phyloP scores from a whole-genome alignment of 192 early-diverging fungal genomes.

The Geranomyces variabilis region DNA sequence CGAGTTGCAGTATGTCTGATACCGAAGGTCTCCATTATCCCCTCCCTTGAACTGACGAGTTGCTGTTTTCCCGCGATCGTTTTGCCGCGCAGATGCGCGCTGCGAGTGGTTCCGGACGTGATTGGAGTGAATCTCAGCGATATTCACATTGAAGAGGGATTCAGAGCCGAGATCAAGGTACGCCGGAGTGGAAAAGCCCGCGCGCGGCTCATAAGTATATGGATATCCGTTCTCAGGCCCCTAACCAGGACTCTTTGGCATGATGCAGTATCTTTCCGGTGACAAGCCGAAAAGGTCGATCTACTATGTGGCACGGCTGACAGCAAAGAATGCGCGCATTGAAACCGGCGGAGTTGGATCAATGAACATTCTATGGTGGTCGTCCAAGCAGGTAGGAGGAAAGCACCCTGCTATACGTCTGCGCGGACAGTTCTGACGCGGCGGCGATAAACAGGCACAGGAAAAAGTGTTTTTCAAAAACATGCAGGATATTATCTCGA shows the following conservation, averaged over 20 bases:
- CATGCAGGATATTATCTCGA: slow-evolving; percentile 83
- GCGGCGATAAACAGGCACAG: slow-evolving; percentile 41
- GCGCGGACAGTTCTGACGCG: slow-evolving; percentile 3
- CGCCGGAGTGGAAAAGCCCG: background rate
- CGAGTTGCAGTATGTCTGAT: slow-evolving; percentile 72
- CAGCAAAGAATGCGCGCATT: slow-evolving; percentile 54
- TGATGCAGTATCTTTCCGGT: slow-evolving; percentile 68
- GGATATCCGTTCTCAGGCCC: too few species aligned
- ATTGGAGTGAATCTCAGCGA: slow-evolving; percentile 73
- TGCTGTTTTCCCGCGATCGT: background rate
- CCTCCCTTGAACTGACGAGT: background rate
- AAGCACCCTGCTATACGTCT: too few species aligned
- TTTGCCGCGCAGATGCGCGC: slow-evolving; percentile 65
- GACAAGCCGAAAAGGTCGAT: slow-evolving; percentile 80
- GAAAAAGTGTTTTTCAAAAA: slow-evolving; percentile 73
- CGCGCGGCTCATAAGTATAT: background rate
- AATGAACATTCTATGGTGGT: slow-evolving; percentile 73
- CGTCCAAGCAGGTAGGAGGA: slow-evolving; percentile 50
- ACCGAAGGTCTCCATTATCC: background rate
- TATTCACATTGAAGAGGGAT: slow-evolving; percentile 68
- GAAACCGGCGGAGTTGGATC: slow-evolving; percentile 65
- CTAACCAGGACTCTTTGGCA: background rate
- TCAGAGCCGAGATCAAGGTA: slow-evolving; percentile 74
- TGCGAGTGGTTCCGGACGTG: slow-evolving; percentile 74
- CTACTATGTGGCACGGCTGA: slow-evolving; percentile 76